Percentiles rank a stretch among this genome's conserved stretches.
Conservation (phyloP, 176 grass and related monocot genomes). For the Chrysopogon serrulatus region DNA sequence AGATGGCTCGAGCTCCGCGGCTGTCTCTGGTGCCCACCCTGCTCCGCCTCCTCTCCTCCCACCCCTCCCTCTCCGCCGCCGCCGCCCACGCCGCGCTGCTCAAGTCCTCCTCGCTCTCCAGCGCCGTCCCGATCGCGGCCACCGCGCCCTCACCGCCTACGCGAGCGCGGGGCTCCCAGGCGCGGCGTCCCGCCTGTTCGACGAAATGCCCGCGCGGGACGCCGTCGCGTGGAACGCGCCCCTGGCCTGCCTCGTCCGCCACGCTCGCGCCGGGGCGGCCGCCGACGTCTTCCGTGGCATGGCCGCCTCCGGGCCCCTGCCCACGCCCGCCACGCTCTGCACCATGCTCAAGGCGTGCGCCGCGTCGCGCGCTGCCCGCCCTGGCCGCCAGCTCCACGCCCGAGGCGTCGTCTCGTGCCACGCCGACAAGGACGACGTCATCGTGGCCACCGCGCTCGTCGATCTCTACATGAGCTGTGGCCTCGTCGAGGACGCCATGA, state of each 20-base stretch:
- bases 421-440: slow-evolving; percentile 8
- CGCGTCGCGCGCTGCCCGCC: slow-evolving; percentile 13
- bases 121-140: slow-evolving; percentile 24
- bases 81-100: slow-evolving; percentile 26
- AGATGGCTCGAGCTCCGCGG: neutral
- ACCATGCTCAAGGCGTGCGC: slow-evolving; percentile 54
- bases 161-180: slow-evolving; percentile 20
- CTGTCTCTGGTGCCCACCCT: neutral
- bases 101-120: slow-evolving; percentile 36
- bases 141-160: slow-evolving; percentile 45
- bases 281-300: neutral
- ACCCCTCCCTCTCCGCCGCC: neutral
- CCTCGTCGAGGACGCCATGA: slow-evolving; percentile 40
- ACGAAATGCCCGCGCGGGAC: slow-evolving; percentile 54
- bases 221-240: slow-evolving; percentile 61
- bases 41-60: slow-evolving; percentile 34
- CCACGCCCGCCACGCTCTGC: slow-evolving; percentile 43
- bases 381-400: slow-evolving; percentile 50
- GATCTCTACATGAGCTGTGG: slow-evolving; percentile 61
- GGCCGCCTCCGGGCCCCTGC: neutral
- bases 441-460: slow-evolving; percentile 41
- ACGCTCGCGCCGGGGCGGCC: slow-evolving; percentile 12
- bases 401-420: slow-evolving; percentile 22
- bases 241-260: slow-evolving; percentile 45
- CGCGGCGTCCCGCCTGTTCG: slow-evolving; percentile 46